These are phyloP conservation scores for Gymnopilus dilepis DNA, from an alignment of 768 basidiomycete species.

Conservation along the genomic window DNA sequence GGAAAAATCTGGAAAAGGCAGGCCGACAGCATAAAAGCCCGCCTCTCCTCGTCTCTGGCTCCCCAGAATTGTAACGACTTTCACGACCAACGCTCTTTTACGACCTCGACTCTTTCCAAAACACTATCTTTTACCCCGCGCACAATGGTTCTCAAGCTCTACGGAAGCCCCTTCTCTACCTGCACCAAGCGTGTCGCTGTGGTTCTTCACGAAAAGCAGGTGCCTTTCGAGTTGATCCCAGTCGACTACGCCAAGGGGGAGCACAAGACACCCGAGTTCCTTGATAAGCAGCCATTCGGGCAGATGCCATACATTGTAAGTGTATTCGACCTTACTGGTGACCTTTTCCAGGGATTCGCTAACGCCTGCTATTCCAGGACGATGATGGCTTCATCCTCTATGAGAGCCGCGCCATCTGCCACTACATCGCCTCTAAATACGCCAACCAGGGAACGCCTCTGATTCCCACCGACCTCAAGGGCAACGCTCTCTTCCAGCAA, in stretches of 20 bases:
- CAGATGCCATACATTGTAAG: slow-evolving; percentile 62
- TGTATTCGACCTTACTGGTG: too few species aligned
- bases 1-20: not conserved
- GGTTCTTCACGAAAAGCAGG: slow-evolving; percentile 57
- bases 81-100: slow-evolving; percentile 1
- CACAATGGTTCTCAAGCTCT: slow-evolving; percentile 49
- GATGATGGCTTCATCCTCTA: slow-evolving; percentile 67
- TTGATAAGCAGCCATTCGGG: slow-evolving; percentile 65
- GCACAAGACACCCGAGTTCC: slow-evolving; percentile 51
- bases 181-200: slow-evolving; percentile 57
- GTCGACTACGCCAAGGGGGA: slow-evolving; percentile 50
- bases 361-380: slow-evolving; percentile 34
- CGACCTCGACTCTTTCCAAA: slow-evolving; percentile 2
- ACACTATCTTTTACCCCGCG: not conserved
- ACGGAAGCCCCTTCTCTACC: slow-evolving; percentile 44
- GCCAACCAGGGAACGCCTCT: slow-evolving; percentile 53
- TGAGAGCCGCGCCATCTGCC: slow-evolving; percentile 64
- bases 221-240: slow-evolving; percentile 56
- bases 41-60: not conserved
- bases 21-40: not conserved
- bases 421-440: slow-evolving; percentile 64
- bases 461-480: slow-evolving; percentile 53
- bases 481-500: slow-evolving; percentile 48
- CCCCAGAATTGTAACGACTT: not conserved
- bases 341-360: not conserved